A percentile compares a stretch with the other conserved stretches of the same genome.
Conservation (phyloP, 139 green algal genomes). For the Yamagishiella unicocca region DNA sequence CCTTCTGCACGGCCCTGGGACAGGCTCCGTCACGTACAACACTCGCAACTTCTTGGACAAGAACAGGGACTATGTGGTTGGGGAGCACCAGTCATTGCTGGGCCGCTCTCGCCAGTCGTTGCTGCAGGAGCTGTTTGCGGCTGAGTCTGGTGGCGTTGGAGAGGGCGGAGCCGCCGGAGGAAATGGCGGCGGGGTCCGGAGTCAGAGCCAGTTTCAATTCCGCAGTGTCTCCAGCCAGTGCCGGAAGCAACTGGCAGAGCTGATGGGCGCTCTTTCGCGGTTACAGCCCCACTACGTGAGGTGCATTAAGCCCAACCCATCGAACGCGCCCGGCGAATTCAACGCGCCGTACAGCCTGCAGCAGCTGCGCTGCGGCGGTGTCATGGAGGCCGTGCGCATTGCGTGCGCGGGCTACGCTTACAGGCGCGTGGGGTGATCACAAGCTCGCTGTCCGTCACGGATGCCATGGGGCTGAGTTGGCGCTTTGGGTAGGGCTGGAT, state of each 20-base stretch:
- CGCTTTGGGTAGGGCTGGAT: too few species aligned
- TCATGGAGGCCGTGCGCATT: constrained; percentile 98
- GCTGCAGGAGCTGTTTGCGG: constrained; percentile 67
- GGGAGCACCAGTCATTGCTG: constrained; percentile 94
- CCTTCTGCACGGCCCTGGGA: not conserved
- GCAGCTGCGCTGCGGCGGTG: constrained; percentile 95
- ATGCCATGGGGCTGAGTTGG: too few species aligned
- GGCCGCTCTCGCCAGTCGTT: constrained; percentile 59
- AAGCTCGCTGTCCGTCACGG: too few species aligned
- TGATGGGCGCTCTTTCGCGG: constrained; percentile 91
- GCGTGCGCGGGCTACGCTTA: constrained; percentile 92
- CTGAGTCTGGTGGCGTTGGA: not conserved
- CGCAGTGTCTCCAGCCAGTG: constrained; percentile 88
- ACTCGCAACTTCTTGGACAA: constrained; percentile 81
- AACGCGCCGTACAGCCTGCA: constrained; percentile 87
- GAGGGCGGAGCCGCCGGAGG: not conserved
- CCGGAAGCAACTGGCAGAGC: constrained; percentile 92
- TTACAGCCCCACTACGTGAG: constrained; percentile 99
- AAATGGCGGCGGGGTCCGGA: not conserved
- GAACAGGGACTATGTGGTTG: constrained; percentile 93
- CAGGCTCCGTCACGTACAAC: constrained; percentile 77
- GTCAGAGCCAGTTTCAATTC: constrained; percentile 82
- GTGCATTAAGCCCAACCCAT: constrained; percentile 98
- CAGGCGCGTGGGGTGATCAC: constrained; percentile 34
- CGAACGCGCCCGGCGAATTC: constrained; percentile 84